Base-by-base conservation (phyloP, 345 rosid genomes). In the Turnera subulata region DNA sequence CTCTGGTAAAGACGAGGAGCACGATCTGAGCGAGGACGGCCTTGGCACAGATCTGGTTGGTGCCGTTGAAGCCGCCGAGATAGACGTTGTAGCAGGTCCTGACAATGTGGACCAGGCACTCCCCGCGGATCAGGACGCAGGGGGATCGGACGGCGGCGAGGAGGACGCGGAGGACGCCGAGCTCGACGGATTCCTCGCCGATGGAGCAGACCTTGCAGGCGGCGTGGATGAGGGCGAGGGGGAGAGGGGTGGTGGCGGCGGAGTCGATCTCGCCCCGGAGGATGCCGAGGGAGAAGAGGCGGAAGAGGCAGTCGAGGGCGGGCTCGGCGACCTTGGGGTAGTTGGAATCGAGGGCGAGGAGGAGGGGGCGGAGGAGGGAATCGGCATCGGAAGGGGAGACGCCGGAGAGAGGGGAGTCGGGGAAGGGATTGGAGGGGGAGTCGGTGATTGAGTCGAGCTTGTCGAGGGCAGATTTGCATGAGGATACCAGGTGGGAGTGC, bases 31-130 rank as follows among this genome's bases (percentile, higher is more conserved):
- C 98, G 47, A 92, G 78, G 11, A 89, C 95, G 0, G 93, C 74
- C 78, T 92, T 92, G 20, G 96, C 95, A 59, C 95, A 92, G 85
- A 84, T 86, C 88, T 92, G 98, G 64, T 83, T 86, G 71, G 98
- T 86, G 43, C 93, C 93, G 25, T 54, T 92, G 37, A 73, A 63
- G 33, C 98, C 93, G 22, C 97, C 82, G 33, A 92, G 76, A 73
- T 92, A 92, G 42, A 86, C 86, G 66, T 92, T 89, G 64, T 89
- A 92, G 64, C 98, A 92, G 53, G 97, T 92, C 73, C 84, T 71
- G 46, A 92, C 91, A 11, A 92, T 59, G 32, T 73, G 81, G 58
- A 86, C 76, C 74, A 92, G 69, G 38, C 80, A 84, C 65, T 92
- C 93, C 22, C 97, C 97, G 19, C 95, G 87, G 56, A 92, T 80